Conservation (phyloP, 768 basidiomycete species). For the Auricularia heimuer region DNA sequence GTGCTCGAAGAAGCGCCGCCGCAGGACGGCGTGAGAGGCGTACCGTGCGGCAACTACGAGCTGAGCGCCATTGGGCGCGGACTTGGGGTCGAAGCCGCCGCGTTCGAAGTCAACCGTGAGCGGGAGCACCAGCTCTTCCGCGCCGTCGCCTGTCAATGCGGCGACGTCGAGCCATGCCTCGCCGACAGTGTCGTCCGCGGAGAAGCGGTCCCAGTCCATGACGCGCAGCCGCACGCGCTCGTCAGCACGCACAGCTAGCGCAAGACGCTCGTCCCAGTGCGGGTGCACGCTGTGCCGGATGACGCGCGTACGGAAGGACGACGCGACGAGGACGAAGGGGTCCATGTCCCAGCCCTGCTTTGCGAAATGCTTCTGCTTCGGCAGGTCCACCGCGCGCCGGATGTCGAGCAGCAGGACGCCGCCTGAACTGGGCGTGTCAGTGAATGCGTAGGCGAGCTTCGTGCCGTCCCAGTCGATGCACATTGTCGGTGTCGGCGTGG, state of each 20-base stretch:
- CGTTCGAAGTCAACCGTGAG: background rate
- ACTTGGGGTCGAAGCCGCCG: background rate
- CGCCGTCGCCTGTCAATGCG: background rate
- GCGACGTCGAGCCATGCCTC: background rate
- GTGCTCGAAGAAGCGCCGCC: constrained; percentile 2
- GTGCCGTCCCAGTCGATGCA: constrained; percentile 5
- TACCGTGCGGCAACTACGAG: background rate
- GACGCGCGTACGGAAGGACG: constrained; percentile 3
- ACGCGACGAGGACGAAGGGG: constrained; percentile 4
- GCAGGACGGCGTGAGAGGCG: constrained; percentile 3
- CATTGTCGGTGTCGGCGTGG: background rate
- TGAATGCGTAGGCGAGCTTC: constrained; percentile 3
- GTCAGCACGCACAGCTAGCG: background rate
- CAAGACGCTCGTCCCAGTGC: constrained; percentile 4
- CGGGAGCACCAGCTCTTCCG: background rate
- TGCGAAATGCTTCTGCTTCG: background rate
- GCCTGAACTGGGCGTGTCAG: background rate
- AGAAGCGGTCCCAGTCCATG: constrained; percentile 4
- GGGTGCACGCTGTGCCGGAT: constrained; percentile 6
- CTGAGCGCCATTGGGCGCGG: background rate
- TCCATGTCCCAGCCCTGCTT: constrained; percentile 6
- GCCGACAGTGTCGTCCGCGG: constrained; percentile 1
- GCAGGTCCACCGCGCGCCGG: constrained; percentile 1
- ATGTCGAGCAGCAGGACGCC: constrained; percentile 6
- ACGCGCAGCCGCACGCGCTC: background rate